Conservation (phyloP, 2,329 filamentous ascomycete species). For the Allantophomopsis cytisporea region DNA sequence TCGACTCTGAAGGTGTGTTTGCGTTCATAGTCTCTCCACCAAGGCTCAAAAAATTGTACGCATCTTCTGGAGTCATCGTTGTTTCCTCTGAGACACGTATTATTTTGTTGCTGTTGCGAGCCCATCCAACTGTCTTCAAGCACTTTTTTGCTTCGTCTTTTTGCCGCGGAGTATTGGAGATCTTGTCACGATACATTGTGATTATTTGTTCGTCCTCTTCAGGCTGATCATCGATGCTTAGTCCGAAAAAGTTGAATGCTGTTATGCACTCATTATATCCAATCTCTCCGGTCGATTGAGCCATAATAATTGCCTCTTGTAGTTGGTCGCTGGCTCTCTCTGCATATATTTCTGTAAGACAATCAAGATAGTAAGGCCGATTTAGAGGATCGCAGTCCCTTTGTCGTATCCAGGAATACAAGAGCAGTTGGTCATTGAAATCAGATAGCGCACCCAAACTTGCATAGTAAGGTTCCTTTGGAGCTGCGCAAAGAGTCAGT, state of each 20-base stretch:
- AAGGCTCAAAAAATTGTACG: constrained; percentile 43
- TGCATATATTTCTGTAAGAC: constrained; percentile 43
- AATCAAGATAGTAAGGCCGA: constrained; percentile 49
- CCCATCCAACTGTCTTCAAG: constrained; percentile 44
- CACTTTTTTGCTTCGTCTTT: constrained; percentile 41
- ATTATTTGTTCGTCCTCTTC: constrained; percentile 46
- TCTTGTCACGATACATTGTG: constrained; percentile 42
- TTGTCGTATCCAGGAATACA: constrained; percentile 50
- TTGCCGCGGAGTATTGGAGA: constrained; percentile 37
- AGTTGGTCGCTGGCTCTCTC: constrained; percentile 36
- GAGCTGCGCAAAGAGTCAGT: too few relatives aligned
- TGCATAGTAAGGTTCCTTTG: constrained; percentile 33
- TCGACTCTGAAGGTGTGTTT: constrained; percentile 16
- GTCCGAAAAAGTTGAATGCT: constrained; percentile 45
- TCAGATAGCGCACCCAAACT: constrained; percentile 47
- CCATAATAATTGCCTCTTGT: constrained; percentile 39
- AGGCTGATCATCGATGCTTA: constrained; percentile 27
- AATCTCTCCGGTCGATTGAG: constrained; percentile 43
- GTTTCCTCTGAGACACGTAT: constrained; percentile 39
- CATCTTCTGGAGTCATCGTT: constrained; percentile 48
- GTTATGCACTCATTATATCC: constrained; percentile 39
- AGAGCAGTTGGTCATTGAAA: constrained; percentile 46
- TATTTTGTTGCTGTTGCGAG: constrained; percentile 41
- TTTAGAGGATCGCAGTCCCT: constrained; percentile 36
- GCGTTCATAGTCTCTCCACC: constrained; percentile 1